These are phyloP conservation scores for Epichloe elymi DNA, from an alignment of 2,329 filamentous ascomycete genomes.

Conservation along the genomic window DNA sequence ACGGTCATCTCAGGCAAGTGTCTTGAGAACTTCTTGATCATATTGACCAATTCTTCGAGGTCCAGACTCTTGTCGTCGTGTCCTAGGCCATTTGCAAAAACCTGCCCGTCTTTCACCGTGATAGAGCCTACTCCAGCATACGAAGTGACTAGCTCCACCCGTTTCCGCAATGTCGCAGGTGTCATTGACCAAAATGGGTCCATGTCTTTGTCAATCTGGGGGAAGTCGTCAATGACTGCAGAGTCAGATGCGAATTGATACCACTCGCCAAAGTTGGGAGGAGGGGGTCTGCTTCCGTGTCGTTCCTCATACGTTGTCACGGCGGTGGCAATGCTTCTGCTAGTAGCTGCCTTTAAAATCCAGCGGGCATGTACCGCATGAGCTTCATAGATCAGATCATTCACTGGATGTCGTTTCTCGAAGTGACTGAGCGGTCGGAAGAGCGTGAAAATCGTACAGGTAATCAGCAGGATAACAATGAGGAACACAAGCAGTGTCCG, in stretches of 20 bases:
- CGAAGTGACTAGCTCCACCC: constrained; percentile 28
- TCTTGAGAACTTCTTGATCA: constrained; percentile 59
- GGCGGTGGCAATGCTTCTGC: constrained; percentile 32
- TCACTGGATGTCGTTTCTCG: constrained; percentile 30
- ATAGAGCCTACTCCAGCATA: constrained; percentile 33
- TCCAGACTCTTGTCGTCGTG: constrained; percentile 20
- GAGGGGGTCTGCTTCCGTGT: constrained; percentile 54
- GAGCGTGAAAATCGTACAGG: constrained; percentile 23
- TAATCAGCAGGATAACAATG: constrained; percentile 24
- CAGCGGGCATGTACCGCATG: constrained; percentile 35
- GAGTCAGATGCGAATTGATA: constrained; percentile 65
- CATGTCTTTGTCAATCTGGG: constrained; percentile 59
- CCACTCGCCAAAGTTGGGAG: constrained; percentile 75
- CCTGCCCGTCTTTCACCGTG: constrained; percentile 51
- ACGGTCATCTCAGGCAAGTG: constrained; percentile 74
- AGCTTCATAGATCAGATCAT: constrained; percentile 34
- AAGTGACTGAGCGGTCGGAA: constrained; percentile 18
- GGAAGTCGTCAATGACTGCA: constrained; percentile 65
- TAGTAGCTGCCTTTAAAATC: constrained; percentile 32
- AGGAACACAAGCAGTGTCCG: constrained; percentile 27
- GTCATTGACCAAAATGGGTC: constrained; percentile 65
- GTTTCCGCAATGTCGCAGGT: constrained; percentile 52
- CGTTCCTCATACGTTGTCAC: constrained; percentile 36
- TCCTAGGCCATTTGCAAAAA: constrained; percentile 25
- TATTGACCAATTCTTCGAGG: constrained; percentile 38